Percentiles rank a stretch among this genome's conserved stretches.
These are phyloP conservation scores for Solanum sitiens DNA, from an alignment of 257 asterid genomes.

Conservation along the genomic window DNA sequence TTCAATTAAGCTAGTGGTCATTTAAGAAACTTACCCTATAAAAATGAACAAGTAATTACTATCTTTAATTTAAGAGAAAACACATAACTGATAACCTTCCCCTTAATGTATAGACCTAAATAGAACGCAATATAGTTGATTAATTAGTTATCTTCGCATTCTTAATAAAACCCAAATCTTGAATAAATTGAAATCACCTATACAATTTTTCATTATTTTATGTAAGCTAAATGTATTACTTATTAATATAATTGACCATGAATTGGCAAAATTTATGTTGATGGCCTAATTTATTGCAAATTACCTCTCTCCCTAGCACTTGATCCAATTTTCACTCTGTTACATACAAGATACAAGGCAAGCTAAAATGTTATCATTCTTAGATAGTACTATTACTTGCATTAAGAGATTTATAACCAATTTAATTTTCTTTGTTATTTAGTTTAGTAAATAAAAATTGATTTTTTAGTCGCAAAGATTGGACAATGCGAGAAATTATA, in stretches of 20 bases:
- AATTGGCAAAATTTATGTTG: neutral
- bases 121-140: neutral
- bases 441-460: too few relatives aligned
- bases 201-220: too few relatives aligned
- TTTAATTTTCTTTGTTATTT: neutral
- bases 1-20: neutral
- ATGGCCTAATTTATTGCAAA: neutral
- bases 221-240: too few relatives aligned
- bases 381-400: too few relatives aligned
- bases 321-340: neutral
- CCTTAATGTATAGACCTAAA: neutral
- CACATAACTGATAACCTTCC: too few relatives aligned
- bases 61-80: neutral
- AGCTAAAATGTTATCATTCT: neutral
- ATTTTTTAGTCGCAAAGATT: neutral
- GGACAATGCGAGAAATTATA: neutral
- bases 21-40: neutral
- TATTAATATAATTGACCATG: neutral
- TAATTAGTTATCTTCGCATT: neutral
- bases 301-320: too few relatives aligned
- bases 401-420: too few relatives aligned
- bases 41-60: too few relatives aligned
- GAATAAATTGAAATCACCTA: too few relatives aligned
- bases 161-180: too few relatives aligned
- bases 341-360: neutral